These are phyloP conservation scores for Usnea hakonensis DNA, from an alignment of 495 filamentous ascomycete species.

Conservation along the genomic window DNA sequence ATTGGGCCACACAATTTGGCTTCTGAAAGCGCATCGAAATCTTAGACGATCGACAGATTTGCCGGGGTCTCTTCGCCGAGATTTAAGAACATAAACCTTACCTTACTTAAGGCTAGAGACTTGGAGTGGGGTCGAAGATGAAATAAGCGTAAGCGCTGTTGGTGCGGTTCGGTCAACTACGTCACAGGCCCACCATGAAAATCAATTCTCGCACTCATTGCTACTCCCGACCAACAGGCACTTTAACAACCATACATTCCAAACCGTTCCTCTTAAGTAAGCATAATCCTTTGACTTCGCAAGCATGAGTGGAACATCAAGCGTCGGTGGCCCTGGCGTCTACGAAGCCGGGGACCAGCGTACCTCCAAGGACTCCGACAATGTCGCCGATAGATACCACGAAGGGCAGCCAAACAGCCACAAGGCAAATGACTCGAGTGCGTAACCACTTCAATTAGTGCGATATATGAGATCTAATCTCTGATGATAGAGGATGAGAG, in stretches of 20 bases:
- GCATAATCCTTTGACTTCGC: background rate
- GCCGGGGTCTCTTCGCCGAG: no score
- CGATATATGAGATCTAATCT: background rate
- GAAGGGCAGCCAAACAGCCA: conserved; percentile 63
- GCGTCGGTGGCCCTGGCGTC: conserved; percentile 43
- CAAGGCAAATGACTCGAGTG: conserved; percentile 64
- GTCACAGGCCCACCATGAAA: background rate
- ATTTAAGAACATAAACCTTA: no score
- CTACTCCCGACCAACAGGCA: background rate
- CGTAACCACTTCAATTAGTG: conserved; percentile 2
- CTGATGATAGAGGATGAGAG: conserved; percentile 59
- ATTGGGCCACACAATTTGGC: no score
- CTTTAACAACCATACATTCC: background rate
- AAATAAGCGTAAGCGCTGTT: background rate
- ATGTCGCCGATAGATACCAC: conserved; percentile 49
- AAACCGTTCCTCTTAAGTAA: background rate
- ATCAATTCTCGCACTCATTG: background rate
- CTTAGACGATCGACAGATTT: no score
- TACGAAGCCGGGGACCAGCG: conserved; percentile 68
- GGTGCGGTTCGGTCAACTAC: background rate
- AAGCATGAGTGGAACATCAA: conserved; percentile 36
- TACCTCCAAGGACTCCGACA: conserved; percentile 51
- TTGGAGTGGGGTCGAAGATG: no score
- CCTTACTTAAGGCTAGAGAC: no score
- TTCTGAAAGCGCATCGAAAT: no score